Evolutionary conservation across 2,329 filamentous ascomycete genomes (phyloP).

Genomic region (Furcasterigmium sp.): DNA sequence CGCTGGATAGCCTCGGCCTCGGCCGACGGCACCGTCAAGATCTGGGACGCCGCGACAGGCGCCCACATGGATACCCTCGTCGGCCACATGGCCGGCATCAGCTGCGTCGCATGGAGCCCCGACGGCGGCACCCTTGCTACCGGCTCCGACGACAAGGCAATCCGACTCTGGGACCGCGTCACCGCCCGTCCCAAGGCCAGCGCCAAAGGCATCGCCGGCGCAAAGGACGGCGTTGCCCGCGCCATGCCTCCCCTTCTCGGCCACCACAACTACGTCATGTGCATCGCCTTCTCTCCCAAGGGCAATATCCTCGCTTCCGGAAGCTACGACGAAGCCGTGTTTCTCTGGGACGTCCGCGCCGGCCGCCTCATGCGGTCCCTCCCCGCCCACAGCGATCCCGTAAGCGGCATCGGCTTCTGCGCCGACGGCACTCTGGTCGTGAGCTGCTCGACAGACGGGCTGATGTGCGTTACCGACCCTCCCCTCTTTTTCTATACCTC

Average conservation of each 20-base stretch:
- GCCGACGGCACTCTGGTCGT: conserved; percentile 87
- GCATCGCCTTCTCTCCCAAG: conserved; percentile 92
- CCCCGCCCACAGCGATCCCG: conserved; percentile 91
- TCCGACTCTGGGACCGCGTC: conserved; percentile 81
- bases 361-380: conserved; percentile 83
- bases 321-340: conserved; percentile 95
- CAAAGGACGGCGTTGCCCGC: conserved; percentile 10
- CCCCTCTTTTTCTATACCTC: background rate
- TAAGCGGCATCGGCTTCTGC: conserved; percentile 89
- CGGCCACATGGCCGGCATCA: conserved; percentile 89
- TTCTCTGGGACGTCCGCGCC: conserved; percentile 91
- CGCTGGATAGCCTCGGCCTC: conserved; percentile 85
- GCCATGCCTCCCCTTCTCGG: conserved; percentile 62
- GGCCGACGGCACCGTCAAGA: conserved; percentile 83
- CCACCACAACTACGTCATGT: conserved; percentile 95
- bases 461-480: conserved; percentile 56
- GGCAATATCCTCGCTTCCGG: conserved; percentile 95
- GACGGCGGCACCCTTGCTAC: conserved; percentile 84
- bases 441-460: conserved; percentile 84
- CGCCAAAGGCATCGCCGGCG: conserved; percentile 23
- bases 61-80: conserved; percentile 82
- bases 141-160: conserved; percentile 93
- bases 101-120: conserved; percentile 89
- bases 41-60: conserved; percentile 80
- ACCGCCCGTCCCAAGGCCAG: conserved; percentile 50